Base-by-base conservation (phyloP, 495 filamentous ascomycete genomes). In the Tuber magnatum region DNA sequence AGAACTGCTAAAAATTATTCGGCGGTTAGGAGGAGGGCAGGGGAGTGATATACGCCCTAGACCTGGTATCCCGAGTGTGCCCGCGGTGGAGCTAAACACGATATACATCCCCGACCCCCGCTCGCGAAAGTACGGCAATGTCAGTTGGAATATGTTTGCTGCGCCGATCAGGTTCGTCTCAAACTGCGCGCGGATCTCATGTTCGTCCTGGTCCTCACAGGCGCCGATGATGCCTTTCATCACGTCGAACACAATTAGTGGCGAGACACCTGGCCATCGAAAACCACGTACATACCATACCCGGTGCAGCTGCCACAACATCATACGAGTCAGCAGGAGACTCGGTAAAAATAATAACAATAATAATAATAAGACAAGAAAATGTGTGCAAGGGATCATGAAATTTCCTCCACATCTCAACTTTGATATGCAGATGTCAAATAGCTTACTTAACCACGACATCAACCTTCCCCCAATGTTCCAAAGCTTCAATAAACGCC, bases 91-190 rank as follows among this genome's bases (percentile, higher is more conserved):
- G 83, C 92, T 94, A 84, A 98, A 98, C 78, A 98, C 97, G 39
- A 98, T 85, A 82, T 97, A 98, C 61, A 92, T 86, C 5, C 95
- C 94, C 3, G 87, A 86, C 8, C 87, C 85, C 69, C 90, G 87
- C 75, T 90, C 87, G 38, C 95, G 90, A 83, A 98, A 97, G 85
- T 97, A 93, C 0, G 93, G 92, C 43, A 97, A 83, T 35, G 90
- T 92, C n/a, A 92, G 85, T 83, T 97, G 93, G 75, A 97, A 91
- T 80, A 99, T 98, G 83, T 97, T 91, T 76, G 97, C 82, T 0
- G 93, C 94, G 73, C 95, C 95, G 84, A 94, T 93, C 85, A 97
- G 96, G 83, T 99, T 99, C 43, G 94, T 97, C 84, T 94, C 92
- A 84, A 98, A 97, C 83, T 98, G 94, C 82, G 94, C 95, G 76